These are phyloP conservation scores for Pulveroboletus sp. DNA, from an alignment of 768 basidiomycete species.

Conservation along the genomic window DNA sequence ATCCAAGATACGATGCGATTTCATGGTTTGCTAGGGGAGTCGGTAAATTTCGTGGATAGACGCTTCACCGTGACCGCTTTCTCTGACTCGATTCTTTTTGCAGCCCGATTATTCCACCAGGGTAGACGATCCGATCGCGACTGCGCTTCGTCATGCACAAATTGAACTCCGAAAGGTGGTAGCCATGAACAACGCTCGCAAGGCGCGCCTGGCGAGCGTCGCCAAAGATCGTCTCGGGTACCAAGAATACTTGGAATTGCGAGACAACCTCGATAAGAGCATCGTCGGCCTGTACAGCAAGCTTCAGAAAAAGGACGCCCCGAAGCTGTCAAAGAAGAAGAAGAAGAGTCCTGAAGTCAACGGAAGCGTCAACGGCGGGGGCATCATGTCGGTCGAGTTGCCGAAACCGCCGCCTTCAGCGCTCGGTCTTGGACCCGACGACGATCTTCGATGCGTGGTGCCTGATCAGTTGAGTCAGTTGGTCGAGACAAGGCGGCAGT, in stretches of 20 bases:
- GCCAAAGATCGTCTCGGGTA: constrained; percentile 87
- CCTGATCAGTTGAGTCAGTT: constrained; percentile 66
- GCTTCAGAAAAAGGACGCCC: constrained; percentile 76
- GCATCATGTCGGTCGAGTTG: constrained; percentile 28
- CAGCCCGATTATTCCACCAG: constrained; percentile 73
- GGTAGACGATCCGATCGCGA: constrained; percentile 92
- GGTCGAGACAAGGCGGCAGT: constrained; percentile 70
- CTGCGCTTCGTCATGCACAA: constrained; percentile 86
- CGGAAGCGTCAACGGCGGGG: constrained; percentile 30
- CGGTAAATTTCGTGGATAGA: constrained; percentile 48
- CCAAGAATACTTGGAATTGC: constrained; percentile 83
- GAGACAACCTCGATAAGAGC: constrained; percentile 84
- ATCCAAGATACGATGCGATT: constrained; percentile 73
- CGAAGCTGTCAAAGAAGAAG: constrained; percentile 70
- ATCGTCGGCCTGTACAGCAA: constrained; percentile 72
- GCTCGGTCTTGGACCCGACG: constrained; percentile 64
- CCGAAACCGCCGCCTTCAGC: constrained; percentile 68
- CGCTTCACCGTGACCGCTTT: constrained; percentile 1
- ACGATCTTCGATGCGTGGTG: constrained; percentile 58
- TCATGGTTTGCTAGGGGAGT: constrained; percentile 63
- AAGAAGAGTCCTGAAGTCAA: constrained; percentile 51
- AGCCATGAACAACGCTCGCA: constrained; percentile 80
- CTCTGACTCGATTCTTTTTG: constrained; percentile 20
- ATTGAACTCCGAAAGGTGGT: constrained; percentile 71
- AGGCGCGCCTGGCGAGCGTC: constrained; percentile 63